A percentile compares a stretch with the other conserved stretches of the same genome.
Evolutionary conservation across 306 rosid species (phyloP).

Genomic region (Cucurbita argyrosperma): DNA sequence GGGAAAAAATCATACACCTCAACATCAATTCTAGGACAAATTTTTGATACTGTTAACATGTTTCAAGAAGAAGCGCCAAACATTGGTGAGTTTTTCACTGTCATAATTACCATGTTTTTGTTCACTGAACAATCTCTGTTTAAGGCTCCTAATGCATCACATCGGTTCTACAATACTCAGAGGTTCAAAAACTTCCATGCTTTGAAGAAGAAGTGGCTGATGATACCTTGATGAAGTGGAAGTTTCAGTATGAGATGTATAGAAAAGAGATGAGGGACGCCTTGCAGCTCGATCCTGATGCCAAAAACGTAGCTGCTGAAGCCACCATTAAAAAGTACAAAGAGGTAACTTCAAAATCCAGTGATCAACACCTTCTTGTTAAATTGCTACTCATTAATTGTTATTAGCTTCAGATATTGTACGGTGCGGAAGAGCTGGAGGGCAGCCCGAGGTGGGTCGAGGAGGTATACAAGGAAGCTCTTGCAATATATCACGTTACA

Average conservation of each 20-base stretch:
- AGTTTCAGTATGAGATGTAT: constrained; percentile 7
- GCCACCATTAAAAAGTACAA: constrained; percentile 25
- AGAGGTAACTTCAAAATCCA: constrained; percentile 17
- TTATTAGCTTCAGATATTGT: no score
- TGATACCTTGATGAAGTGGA: constrained; percentile 25
- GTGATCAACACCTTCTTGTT: no score
- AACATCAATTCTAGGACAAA: constrained; percentile 47
- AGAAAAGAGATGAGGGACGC: constrained; percentile 26
- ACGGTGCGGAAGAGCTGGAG: no score
- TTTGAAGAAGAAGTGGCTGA: constrained; percentile 41
- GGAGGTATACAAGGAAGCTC: no score
- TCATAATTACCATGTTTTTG: background rate
- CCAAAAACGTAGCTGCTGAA: constrained; percentile 21
- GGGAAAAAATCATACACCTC: constrained; percentile 27
- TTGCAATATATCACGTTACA: no score
- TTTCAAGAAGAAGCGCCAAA: constrained; percentile 15
- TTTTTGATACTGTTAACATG: constrained; percentile 34
- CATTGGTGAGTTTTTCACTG: constrained; percentile 22
- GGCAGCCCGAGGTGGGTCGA: no score
- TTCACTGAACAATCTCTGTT: no score
- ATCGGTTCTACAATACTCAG: constrained; percentile 16
- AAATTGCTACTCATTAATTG: no score
- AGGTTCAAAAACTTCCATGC: constrained; percentile 32
- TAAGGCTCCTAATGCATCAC: background rate
- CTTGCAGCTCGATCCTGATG: background rate